Evolutionary conservation across 257 asterid species (phyloP), one percentile per base, ranked within the genome.

Genomic region (Nicotiana attenuata): DNA sequence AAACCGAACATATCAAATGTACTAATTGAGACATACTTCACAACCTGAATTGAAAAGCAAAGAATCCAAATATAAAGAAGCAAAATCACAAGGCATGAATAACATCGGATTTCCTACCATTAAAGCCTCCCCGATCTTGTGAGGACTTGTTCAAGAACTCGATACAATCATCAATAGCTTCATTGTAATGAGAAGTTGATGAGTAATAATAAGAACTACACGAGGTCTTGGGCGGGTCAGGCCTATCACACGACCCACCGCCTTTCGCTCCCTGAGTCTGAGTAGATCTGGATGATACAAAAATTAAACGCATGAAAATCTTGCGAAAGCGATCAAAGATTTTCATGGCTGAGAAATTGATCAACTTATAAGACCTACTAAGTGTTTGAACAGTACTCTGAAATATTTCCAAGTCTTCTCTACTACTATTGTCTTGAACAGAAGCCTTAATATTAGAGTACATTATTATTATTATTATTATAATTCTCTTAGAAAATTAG

Each of bases 91-190:
- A 53, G 10, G 81, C 11, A 35, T 35, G 45, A 41, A 41, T 83
- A 80, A 81, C 92, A 83, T 88, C 86, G 9, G 94, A 86, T 3
- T 85, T 85, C 71, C 84, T 71, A 50, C 41, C 85, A 80, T 63
- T 65, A 56, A 82, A 81, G 13, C 76, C 11, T 6, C 81, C 79
- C 26, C 80, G 83, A 53, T 91, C 88, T 9, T 89, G 84, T 10
- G 88, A 86, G 4, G 97, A 88, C 83, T 86, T 89, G 80, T 93
- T 93, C 64, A 93, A 88, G 86, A 93, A 93, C 92, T 93, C 97
- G 35, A 91, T 93, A 80, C 97, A 93, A 81, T 93, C 97, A 7
- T 92, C 90, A 81, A 93, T 88, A 78, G 97, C 97, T 82, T 93
- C 97, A 55, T 84, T 87, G 60, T 93, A 89, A 71, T 92, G 94